Evolutionary conservation across 257 asterid genomes (phyloP).

Genomic region (Cruciata laevipes): DNA sequence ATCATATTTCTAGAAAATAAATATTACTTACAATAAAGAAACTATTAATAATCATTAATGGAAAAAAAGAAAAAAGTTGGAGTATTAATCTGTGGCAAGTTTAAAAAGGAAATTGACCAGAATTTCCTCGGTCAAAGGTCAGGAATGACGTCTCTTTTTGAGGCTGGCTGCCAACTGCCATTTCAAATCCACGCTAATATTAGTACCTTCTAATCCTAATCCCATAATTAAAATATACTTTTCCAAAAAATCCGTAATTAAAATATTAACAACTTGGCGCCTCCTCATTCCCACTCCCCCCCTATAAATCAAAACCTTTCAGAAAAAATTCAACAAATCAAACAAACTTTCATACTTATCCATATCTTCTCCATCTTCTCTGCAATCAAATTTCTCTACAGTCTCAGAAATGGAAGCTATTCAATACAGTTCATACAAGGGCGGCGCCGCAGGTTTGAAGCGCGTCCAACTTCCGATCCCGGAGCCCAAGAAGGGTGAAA

Average conservation of each 20-base stretch:
- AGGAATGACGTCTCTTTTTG: not conserved
- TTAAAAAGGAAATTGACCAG: not conserved
- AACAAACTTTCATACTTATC: not conserved
- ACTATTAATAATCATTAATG: too few relatives aligned
- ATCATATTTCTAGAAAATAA: too few relatives aligned
- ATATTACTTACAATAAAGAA: not conserved
- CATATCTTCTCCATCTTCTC: not conserved
- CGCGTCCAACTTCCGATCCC: slow-evolving; percentile 63
- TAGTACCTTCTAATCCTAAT: not conserved
- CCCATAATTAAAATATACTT: not conserved
- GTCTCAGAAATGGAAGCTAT: slow-evolving; percentile 1
- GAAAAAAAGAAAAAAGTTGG: too few relatives aligned
- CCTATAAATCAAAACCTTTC: not conserved
- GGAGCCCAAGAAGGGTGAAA: slow-evolving; percentile 43
- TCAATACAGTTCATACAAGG: not conserved
- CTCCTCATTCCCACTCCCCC: not conserved
- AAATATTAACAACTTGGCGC: not conserved
- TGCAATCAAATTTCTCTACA: not conserved
- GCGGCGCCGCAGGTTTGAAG: slow-evolving; percentile 17
- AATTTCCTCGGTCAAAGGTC: not conserved
- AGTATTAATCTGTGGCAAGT: not conserved
- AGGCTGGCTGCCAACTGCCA: not conserved
- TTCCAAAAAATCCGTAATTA: too few relatives aligned
- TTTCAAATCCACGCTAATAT: not conserved
- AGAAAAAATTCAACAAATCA: not conserved